Conservation (phyloP, 1,139 yeast species). For the Protomyces pachydermus region DNA sequence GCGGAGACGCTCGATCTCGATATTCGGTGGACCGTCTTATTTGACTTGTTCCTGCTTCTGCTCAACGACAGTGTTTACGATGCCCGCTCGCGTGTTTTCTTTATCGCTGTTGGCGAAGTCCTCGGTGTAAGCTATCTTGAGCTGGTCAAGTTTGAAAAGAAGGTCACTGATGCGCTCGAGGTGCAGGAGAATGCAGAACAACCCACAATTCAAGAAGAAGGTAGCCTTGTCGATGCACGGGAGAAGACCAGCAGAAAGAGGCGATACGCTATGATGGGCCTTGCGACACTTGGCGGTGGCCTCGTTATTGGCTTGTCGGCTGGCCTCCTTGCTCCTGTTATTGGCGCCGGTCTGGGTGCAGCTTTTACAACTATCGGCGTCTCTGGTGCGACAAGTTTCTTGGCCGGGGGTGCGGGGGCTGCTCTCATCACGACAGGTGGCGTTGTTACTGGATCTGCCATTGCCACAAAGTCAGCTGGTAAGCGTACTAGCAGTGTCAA, state of each 20-base stretch:
- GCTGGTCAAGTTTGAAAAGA: conserved; percentile 79
- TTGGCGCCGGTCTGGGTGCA: conserved; percentile 97
- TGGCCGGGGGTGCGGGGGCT: conserved; percentile 97
- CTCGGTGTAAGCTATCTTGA: conserved; percentile 60
- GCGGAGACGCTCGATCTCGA: conserved; percentile 45
- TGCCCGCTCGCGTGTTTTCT: conserved; percentile 73
- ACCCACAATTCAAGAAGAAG: conserved; percentile 61
- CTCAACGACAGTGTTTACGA: conserved; percentile 85
- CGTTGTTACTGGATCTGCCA: conserved; percentile 81
- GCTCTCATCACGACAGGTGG: conserved; percentile 91
- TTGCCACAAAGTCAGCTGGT: conserved; percentile 80
- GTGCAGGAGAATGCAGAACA: conserved; percentile 62
- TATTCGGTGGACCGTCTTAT: conserved; percentile 85
- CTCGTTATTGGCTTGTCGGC: conserved; percentile 91
- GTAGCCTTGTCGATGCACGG: conserved; percentile 56
- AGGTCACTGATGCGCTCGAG: conserved; percentile 85
- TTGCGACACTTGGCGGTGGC: conserved; percentile 97
- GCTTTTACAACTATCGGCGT: conserved; percentile 94
- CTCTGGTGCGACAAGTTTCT: conserved; percentile 80
- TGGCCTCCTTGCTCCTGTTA: conserved; percentile 92
- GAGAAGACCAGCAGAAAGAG: conserved; percentile 59
- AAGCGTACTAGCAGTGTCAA: conserved; percentile 85
- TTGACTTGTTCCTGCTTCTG: conserved; percentile 77
- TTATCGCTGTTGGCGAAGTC: conserved; percentile 59
- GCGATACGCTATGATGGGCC: conserved; percentile 80